Base-by-base conservation (phyloP, 148 eudicot species). In the Selenicereus undatus region DNA sequence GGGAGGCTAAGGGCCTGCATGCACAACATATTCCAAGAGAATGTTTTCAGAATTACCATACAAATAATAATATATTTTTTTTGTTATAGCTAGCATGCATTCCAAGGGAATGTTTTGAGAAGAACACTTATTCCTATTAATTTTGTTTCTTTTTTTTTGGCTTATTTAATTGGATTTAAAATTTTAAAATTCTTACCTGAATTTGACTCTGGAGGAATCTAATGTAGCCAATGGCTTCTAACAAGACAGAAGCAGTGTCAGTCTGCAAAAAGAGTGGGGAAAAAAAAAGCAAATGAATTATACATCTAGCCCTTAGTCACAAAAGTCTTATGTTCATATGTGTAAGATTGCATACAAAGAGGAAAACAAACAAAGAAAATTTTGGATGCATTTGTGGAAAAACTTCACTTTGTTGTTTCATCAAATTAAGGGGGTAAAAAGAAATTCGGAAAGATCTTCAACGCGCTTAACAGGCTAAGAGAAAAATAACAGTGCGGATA, bases 141-240 rank as follows among this genome's bases (percentile, higher is more conserved):
- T 24, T 58, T 71, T 1, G 30, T 29, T 30, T 32, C 21, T 7
- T 0, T 39, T n/a, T n/a, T n/a, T n/a, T n/a, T n/a, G n/a, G n/a
- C n/a, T n/a, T n/a, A n/a, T n/a, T n/a, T n/a, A n/a, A n/a, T n/a
- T n/a, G n/a, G n/a, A n/a, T n/a, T n/a, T 26, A 74, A 58, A 70
- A 12, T 1, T 10, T 13, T 48, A 2, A 36, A 36, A 5, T 50
- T 20, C 71, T 76, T 90, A 94, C 98, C 98, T 94, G 94, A 90
- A 94, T 87, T 89, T 94, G 98, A 85, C 77, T 91, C 80, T 94
- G 97, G 81, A 94, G 98, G 95, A 94, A 94, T 91, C 97, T 90
- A 82, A 94, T 90, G 88, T 94, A 94, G 60, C 97, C 98, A 91
- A 92, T 90, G 48, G 93, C 95, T 87, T 94, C 98, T 87, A 92